These are phyloP conservation scores for Nemania bipapillata DNA, from an alignment of 2,329 filamentous ascomycete genomes.

Conservation along the genomic window DNA sequence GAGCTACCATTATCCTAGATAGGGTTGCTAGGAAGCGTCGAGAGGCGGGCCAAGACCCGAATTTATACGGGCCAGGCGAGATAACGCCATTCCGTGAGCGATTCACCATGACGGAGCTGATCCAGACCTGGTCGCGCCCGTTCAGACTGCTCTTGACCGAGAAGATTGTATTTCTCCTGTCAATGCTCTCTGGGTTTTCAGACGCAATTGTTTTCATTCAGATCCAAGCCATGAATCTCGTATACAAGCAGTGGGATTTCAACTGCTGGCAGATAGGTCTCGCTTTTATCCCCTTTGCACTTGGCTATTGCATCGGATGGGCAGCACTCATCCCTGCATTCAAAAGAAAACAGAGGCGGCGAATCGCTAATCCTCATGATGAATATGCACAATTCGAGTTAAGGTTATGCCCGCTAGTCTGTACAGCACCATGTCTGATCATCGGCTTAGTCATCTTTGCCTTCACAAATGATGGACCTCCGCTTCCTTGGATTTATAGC, in stretches of 20 bases:
- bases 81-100: constrained; percentile 59
- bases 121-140: constrained; percentile 67
- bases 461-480: constrained; percentile 65
- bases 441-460: constrained; percentile 73
- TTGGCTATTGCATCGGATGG: constrained; percentile 70
- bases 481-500: constrained; percentile 70
- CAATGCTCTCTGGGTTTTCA: constrained; percentile 70
- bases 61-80: constrained; percentile 79
- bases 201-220: constrained; percentile 75
- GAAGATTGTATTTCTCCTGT: constrained; percentile 71
- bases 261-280: constrained; percentile 53
- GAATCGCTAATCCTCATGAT: constrained; percentile 58
- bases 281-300: constrained; percentile 59
- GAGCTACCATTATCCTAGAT: constrained; percentile 81
- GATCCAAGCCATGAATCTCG: constrained; percentile 69
- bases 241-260: constrained; percentile 71
- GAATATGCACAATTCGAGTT: constrained; percentile 71
- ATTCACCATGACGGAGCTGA: constrained; percentile 56
- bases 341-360: constrained; percentile 56
- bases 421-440: constrained; percentile 66
- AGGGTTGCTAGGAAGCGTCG: constrained; percentile 79
- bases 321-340: constrained; percentile 65
- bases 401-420: constrained; percentile 69
- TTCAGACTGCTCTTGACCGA: constrained; percentile 73
- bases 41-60: constrained; percentile 66